Conservation (phyloP, 1,284 basidiomycete species). For the Clitocybe nebularis region DNA sequence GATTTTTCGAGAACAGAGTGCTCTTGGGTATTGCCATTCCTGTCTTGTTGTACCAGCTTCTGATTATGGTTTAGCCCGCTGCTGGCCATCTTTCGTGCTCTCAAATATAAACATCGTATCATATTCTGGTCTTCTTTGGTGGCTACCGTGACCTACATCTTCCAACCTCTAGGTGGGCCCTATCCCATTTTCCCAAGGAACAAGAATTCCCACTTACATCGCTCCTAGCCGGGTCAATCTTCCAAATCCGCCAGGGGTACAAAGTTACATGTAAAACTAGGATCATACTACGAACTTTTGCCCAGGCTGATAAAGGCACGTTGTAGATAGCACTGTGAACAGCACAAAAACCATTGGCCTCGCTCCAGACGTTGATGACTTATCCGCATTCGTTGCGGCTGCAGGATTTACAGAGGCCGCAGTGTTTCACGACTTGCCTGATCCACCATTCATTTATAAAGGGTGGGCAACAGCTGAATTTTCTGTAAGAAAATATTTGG, state of each 20-base stretch:
- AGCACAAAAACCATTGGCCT: constrained; percentile 40
- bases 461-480: constrained; percentile 52
- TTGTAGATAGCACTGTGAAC: constrained; percentile 33
- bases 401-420: constrained; percentile 44
- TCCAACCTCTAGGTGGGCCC: constrained; percentile 46
- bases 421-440: constrained; percentile 41
- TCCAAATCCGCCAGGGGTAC: constrained; percentile 42
- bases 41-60: not conserved
- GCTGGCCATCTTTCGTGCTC: constrained; percentile 34
- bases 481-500: constrained; percentile 26
- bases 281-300: not conserved
- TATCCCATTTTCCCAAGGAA: not conserved
- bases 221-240: constrained; percentile 48
- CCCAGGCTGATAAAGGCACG: too few species aligned
- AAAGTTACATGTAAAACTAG: constrained; percentile 30
- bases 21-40: constrained; percentile 33
- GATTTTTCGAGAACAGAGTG: constrained; percentile 28
- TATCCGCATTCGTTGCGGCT: constrained; percentile 54
- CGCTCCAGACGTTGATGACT: constrained; percentile 34
- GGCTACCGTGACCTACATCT: constrained; percentile 35
- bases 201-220: not conserved
- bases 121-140: constrained; percentile 46
- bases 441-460: constrained; percentile 49
- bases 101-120: constrained; percentile 46
- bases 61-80: constrained; percentile 25